Conservation (phyloP, 179 eudicot species). For the Beta lomatogona region DNA sequence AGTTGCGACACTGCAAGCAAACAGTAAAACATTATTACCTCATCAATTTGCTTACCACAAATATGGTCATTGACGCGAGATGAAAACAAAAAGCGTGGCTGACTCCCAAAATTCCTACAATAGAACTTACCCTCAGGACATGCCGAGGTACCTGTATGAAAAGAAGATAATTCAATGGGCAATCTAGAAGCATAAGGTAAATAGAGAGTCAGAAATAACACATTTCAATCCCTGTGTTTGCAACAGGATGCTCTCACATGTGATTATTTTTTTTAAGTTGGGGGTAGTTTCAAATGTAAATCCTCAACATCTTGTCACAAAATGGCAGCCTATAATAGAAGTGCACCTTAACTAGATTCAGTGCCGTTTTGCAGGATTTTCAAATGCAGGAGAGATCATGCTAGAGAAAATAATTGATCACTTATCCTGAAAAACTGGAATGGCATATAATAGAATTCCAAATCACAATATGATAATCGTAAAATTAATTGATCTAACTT, state of each 20-base stretch:
- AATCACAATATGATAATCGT: neutral
- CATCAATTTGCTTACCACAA: slow-evolving; percentile 60
- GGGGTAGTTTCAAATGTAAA: neutral
- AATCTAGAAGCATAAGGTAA: neutral
- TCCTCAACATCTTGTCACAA: neutral
- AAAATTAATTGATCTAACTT: neutral
- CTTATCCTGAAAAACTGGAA: neutral
- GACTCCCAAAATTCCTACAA: slow-evolving; percentile 77
- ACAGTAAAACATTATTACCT: neutral
- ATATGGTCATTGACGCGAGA: slow-evolving; percentile 84
- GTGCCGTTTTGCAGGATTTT: too few species aligned
- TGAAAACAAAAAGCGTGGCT: slow-evolving; percentile 75
- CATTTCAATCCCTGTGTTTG: neutral
- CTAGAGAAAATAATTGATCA: neutral
- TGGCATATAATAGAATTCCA: neutral
- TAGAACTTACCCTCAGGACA: slow-evolving; percentile 82
- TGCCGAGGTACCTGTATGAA: slow-evolving; percentile 78
- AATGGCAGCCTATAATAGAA: too few species aligned
- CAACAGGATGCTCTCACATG: neutral
- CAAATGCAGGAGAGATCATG: neutral
- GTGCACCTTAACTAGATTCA: too few species aligned
- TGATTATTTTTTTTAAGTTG: neutral
- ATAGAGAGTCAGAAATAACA: slow-evolving; percentile 1
- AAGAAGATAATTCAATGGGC: slow-evolving; percentile 6
- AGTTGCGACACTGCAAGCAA: neutral